These are phyloP conservation scores for Pythium monospermum DNA, from an alignment of 352 stramenopile genomes.

Conservation along the genomic window DNA sequence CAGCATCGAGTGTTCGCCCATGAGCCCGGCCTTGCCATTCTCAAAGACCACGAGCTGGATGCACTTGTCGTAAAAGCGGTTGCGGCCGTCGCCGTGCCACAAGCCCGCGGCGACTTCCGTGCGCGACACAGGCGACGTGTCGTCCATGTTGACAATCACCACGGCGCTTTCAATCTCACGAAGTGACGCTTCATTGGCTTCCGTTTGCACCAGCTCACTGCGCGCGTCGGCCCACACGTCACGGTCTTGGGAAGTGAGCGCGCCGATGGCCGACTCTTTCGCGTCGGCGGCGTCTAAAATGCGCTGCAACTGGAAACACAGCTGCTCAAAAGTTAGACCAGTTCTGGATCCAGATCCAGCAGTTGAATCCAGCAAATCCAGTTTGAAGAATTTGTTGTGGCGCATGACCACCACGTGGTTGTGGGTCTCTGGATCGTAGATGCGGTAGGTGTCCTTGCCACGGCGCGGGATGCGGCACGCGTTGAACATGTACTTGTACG, in stretches of 20 bases:
- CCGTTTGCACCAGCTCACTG: slow-evolving; percentile 51
- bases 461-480: slow-evolving; percentile 88
- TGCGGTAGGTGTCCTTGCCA: slow-evolving; percentile 73
- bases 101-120: slow-evolving; percentile 58
- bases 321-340: slow-evolving; percentile 49
- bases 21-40: slow-evolving; percentile 93
- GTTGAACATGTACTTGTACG: slow-evolving; percentile 96
- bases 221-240: slow-evolving; percentile 76
- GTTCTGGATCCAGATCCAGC: too few species aligned
- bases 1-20: slow-evolving; percentile 93
- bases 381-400: slow-evolving; percentile 71
- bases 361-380: slow-evolving; percentile 44
- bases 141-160: slow-evolving; percentile 65
- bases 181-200: slow-evolving; percentile 59
- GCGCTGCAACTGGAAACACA: slow-evolving; percentile 49
- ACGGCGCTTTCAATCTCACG: slow-evolving; percentile 62
- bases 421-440: slow-evolving; percentile 84
- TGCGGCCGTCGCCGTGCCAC: slow-evolving; percentile 86
- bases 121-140: slow-evolving; percentile 49
- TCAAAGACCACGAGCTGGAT: slow-evolving; percentile 94
- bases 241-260: slow-evolving; percentile 64
- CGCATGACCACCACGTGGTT: slow-evolving; percentile 89
- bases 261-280: slow-evolving; percentile 57
- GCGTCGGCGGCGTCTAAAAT: slow-evolving; percentile 41
- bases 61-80: slow-evolving; percentile 97